Conservation (phyloP, 176 grass and related monocot genomes). For the Carex scoparia region DNA sequence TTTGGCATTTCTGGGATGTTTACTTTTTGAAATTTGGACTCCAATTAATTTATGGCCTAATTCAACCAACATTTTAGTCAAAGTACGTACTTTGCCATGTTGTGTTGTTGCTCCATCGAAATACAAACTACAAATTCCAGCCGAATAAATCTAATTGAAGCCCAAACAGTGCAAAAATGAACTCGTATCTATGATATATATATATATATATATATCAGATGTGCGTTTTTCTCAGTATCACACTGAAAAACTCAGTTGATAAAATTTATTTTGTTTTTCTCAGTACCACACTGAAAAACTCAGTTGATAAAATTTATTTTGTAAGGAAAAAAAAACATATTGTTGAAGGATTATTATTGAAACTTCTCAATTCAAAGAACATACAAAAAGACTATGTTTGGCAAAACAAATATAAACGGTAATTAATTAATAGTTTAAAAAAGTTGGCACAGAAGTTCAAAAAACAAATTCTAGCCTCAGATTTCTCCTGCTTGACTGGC, state of each 20-base stretch:
- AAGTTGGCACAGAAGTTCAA: background rate
- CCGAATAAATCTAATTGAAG: background rate
- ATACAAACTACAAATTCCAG: background rate
- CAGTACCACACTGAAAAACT: too few relatives aligned
- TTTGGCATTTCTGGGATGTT: background rate
- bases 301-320: too few relatives aligned
- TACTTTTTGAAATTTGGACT: background rate
- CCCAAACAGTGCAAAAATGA: too few relatives aligned
- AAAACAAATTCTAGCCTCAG: background rate
- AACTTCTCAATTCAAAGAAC: background rate
- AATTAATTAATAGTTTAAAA: background rate
- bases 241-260: too few relatives aligned
- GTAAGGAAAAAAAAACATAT: background rate
- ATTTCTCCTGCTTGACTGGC: background rate
- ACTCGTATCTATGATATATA: too few relatives aligned
- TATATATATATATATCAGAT: too few relatives aligned
- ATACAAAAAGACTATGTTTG: background rate
- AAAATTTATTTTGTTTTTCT: too few relatives aligned
- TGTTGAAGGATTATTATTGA: background rate
- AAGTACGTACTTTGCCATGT: background rate
- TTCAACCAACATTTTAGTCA: too few relatives aligned
- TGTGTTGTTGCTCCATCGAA: background rate
- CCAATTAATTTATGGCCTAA: background rate
- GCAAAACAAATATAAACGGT: background rate
- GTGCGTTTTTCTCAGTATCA: too few relatives aligned